phyloP scores from a whole-genome alignment of 768 basidiomycete genomes.

The Baorangia bicolor region DNA sequence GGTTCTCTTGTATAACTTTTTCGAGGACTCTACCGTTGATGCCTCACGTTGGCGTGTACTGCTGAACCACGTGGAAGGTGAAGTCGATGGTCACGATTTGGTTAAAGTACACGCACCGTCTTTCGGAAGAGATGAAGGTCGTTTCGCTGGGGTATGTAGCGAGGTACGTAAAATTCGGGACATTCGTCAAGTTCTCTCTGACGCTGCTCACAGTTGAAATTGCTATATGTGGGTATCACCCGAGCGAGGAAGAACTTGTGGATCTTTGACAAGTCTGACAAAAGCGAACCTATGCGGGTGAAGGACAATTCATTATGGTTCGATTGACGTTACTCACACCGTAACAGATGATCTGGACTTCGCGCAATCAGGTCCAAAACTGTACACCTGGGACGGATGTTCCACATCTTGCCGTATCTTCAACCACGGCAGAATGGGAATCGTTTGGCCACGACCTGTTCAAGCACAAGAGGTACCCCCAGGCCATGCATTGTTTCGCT shows the following conservation, averaged over 20 bases:
- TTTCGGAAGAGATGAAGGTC: conserved; percentile 43
- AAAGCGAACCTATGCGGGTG: conserved; percentile 58
- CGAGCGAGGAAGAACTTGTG: conserved; percentile 67
- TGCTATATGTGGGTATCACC: conserved; percentile 69
- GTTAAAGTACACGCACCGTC: conserved; percentile 36
- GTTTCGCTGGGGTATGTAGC: conserved; percentile 55
- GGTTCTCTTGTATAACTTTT: conserved; percentile 77
- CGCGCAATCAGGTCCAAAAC: conserved; percentile 44
- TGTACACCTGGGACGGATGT: conserved; percentile 48
- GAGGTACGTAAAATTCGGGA: conserved; percentile 42
- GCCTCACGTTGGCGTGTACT: conserved; percentile 60
- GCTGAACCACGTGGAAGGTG: conserved; percentile 40
- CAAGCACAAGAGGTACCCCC: conserved; percentile 39
- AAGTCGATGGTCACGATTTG: conserved; percentile 11
- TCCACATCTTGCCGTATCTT: conserved; percentile 54
- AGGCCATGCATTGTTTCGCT: conserved; percentile 55
- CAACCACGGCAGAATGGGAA: conserved; percentile 49
- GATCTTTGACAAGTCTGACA: conserved; percentile 63
- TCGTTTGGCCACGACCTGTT: conserved; percentile 41
- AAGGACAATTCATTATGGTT: not conserved
- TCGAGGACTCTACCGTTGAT: conserved; percentile 57
- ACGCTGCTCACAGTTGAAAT: conserved; percentile 49
- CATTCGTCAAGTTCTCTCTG: not conserved
- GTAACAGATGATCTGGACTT: conserved; percentile 51
- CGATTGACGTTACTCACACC: not conserved